phyloP scores from a whole-genome alignment of 129 eudicot species.

The Daucus carota region DH1_v3.0 NC_030387.2:40034001-40034500 shows the following conservation, averaged over 20 bases:
- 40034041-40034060: constrained; percentile 21
- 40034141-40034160: constrained; percentile 12
- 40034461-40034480: constrained; percentile 37
- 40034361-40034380: constrained; percentile 29
- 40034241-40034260: constrained; percentile 39
- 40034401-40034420: constrained; percentile 13
- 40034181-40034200: constrained; percentile 37
- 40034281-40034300: constrained; percentile 35
- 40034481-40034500: constrained; percentile 31
- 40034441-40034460: constrained; percentile 46
- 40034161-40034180: constrained; percentile 33
- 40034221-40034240: constrained; percentile 23
- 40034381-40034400: constrained; percentile 18
- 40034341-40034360: constrained; percentile 18
- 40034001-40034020: constrained; percentile 22
- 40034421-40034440: constrained; percentile 29
- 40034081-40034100: constrained; percentile 35
- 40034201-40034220: constrained; percentile 30
- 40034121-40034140: neutral
- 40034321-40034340: constrained; percentile 43
- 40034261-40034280: constrained; percentile 31
- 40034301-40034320: constrained; percentile 40
- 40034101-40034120: constrained; percentile 13
- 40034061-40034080: constrained; percentile 45
- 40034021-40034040: constrained; percentile 30